Evolutionary conservation across 805 yeast species (phyloP).

Genomic region (Wickerhamiella siamensis): DNA sequence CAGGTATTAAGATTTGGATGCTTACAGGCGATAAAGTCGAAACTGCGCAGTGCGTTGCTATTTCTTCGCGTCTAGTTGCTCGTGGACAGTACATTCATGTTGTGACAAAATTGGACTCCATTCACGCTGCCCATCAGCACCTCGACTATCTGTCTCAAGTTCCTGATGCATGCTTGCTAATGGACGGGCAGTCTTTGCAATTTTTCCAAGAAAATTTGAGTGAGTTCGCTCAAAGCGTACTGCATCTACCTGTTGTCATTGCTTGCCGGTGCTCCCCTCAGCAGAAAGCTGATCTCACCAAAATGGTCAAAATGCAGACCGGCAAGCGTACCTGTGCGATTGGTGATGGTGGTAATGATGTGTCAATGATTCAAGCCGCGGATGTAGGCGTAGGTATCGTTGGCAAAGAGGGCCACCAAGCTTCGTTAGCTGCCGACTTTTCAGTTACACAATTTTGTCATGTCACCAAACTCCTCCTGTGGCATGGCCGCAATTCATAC

Average conservation of each 20-base stretch:
- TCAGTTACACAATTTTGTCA: conserved; percentile 86
- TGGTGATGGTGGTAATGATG: conserved; percentile 99
- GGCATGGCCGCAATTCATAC: conserved; percentile 98
- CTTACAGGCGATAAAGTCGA: conserved; percentile 97
- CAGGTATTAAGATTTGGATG: conserved; percentile 98
- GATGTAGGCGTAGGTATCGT: conserved; percentile 99
- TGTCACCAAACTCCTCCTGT: conserved; percentile 66
- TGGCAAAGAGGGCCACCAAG: conserved; percentile 97
- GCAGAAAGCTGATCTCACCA: conserved; percentile 92
- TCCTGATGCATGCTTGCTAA: conserved; percentile 57
- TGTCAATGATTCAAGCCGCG: conserved; percentile 96
- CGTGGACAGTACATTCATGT: conserved; percentile 91
- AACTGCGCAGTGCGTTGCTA: conserved; percentile 93
- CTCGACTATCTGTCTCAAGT: conserved; percentile 57
- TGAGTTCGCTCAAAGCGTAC: conserved; percentile 59
- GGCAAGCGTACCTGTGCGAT: conserved; percentile 91
- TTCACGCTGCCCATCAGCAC: conserved; percentile 57
- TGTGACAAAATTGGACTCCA: conserved; percentile 46
- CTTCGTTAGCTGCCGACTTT: conserved; percentile 93
- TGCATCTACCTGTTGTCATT: conserved; percentile 79
- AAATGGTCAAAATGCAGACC: conserved; percentile 60
- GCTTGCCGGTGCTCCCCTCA: conserved; percentile 99
- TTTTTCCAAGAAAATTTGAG: conserved; percentile 47
- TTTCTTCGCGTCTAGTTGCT: conserved; percentile 83
- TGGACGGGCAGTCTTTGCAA: conserved; percentile 87